These are phyloP conservation scores for Volvox carteri DNA, from an alignment of 163 green algal species.

Conservation along the genomic window DNA sequence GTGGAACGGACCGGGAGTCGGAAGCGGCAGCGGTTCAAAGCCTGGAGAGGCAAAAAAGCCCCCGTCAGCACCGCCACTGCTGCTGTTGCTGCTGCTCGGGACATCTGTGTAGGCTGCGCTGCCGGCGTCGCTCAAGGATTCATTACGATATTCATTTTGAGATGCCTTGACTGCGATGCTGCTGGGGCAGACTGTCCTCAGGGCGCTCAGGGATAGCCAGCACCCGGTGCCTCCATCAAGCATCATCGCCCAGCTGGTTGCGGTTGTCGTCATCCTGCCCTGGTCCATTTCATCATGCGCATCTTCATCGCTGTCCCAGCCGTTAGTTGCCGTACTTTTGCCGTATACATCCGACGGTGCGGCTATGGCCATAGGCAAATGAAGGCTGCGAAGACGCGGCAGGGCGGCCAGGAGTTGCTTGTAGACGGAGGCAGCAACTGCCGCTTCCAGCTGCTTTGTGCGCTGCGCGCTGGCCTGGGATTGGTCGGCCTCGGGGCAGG, in stretches of 20 bases:
- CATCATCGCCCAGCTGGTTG: too few species aligned
- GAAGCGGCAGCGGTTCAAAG: too few species aligned
- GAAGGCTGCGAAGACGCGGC: not conserved
- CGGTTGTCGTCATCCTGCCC: too few species aligned
- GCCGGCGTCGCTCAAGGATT: not conserved
- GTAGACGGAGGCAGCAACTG: not conserved
- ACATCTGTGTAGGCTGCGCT: not conserved
- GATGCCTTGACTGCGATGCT: too few species aligned
- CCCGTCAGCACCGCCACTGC: too few species aligned
- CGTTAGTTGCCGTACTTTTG: not conserved
- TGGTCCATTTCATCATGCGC: too few species aligned
- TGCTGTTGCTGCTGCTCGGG: not conserved
- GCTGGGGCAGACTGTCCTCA: too few species aligned
- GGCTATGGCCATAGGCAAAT: not conserved
- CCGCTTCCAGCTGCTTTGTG: not conserved
- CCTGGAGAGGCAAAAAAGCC: not conserved
- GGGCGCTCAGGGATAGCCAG: not conserved
- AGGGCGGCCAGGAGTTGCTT: not conserved
- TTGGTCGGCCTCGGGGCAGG: not conserved
- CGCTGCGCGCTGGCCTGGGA: too few species aligned
- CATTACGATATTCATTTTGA: too few species aligned
- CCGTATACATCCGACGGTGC: not conserved
- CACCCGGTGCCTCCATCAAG: not conserved
- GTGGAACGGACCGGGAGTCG: too few species aligned
- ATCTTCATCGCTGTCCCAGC: not conserved